Evolutionary conservation across 179 eudicot species (phyloP).

Genomic region (Beta macrorhiza): DNA sequence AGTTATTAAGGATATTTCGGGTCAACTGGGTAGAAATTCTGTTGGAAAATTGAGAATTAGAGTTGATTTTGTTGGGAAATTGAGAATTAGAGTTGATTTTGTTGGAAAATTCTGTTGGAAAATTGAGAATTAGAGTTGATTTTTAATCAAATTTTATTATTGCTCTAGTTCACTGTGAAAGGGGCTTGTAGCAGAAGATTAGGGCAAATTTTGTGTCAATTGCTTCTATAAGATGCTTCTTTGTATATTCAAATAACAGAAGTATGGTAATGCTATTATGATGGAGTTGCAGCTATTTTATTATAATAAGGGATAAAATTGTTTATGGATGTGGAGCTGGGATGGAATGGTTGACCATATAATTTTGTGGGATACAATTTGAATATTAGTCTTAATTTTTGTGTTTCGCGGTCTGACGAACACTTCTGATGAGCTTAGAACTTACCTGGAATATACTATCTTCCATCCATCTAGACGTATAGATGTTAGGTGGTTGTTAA

Average conservation of each 20-base stretch:
- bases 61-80: neutral
- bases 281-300: neutral
- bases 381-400: neutral
- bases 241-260: neutral
- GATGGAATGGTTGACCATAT: neutral
- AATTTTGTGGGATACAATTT: neutral
- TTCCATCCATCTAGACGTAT: neutral
- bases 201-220: slow-evolving; percentile 8
- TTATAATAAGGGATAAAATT: neutral
- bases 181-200: neutral
- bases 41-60: neutral
- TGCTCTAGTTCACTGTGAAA: slow-evolving; percentile 1
- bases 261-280: neutral
- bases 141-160: neutral
- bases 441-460: neutral
- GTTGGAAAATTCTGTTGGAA: too few species aligned
- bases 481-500: neutral
- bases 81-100: too few species aligned
- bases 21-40: neutral
- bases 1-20: neutral
- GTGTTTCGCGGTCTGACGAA: neutral
- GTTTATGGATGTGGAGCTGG: neutral
- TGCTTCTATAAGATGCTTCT: neutral
- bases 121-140: neutral
- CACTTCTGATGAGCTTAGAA: neutral